These are phyloP conservation scores for Puccinia polysora DNA, from an alignment of 1,284 basidiomycete species.

Conservation along the genomic window DNA sequence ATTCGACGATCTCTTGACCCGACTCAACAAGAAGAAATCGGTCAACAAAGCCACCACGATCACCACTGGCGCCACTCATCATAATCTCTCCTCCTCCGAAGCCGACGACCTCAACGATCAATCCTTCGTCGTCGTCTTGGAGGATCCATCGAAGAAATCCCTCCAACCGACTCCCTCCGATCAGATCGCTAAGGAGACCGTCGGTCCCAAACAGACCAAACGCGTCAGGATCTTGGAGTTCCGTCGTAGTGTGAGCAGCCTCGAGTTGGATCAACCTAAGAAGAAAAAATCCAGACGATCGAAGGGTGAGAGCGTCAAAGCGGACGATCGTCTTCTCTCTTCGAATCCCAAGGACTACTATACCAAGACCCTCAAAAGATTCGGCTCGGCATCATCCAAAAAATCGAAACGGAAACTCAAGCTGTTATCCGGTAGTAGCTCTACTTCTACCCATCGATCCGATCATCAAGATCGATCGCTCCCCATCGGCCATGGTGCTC, in stretches of 20 bases:
- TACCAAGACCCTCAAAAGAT: no score
- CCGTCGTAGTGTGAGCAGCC: no score
- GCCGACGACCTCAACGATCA: background rate
- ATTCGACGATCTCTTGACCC: conserved; percentile 23
- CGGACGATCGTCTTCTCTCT: no score
- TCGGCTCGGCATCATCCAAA: no score
- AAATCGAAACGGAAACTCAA: no score
- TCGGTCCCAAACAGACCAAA: background rate
- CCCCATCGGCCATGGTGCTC: background rate
- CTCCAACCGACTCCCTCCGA: background rate
- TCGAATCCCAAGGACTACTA: no score
- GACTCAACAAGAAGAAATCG: conserved; percentile 17
- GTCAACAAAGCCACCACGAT: background rate
- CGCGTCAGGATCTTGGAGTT: conserved; percentile 13
- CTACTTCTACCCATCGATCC: no score
- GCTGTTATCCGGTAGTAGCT: no score
- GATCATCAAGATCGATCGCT: background rate
- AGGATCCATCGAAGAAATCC: background rate
- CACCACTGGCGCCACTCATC: background rate
- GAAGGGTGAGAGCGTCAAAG: no score
- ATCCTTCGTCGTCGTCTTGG: background rate
- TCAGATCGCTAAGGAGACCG: background rate
- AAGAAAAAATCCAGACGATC: conserved; percentile 1
- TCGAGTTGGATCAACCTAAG: background rate
- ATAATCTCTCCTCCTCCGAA: background rate